These are phyloP conservation scores for Ceriops decandra DNA, from an alignment of 345 rosid species.

Conservation along the genomic window DNA sequence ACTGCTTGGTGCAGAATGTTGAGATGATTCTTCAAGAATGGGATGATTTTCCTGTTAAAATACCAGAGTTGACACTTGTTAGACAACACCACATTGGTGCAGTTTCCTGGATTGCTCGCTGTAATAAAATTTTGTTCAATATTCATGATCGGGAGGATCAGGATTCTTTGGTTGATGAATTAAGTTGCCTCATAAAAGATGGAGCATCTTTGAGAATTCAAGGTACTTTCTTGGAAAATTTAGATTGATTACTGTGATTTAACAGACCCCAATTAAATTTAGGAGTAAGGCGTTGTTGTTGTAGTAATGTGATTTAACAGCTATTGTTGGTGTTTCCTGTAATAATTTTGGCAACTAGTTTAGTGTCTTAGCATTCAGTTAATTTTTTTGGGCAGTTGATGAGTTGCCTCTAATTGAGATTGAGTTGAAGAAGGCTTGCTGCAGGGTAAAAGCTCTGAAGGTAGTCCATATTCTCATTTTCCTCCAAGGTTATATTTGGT, in stretches of 20 bases:
- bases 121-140: slow-evolving; percentile 43
- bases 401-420: slow-evolving; percentile 60
- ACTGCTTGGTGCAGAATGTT: slow-evolving; percentile 45
- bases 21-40: slow-evolving; percentile 58
- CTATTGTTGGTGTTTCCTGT: slow-evolving; percentile 5
- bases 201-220: slow-evolving; percentile 67
- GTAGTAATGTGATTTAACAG: neutral
- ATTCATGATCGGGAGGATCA: slow-evolving; percentile 56
- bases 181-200: slow-evolving; percentile 53
- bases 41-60: slow-evolving; percentile 39
- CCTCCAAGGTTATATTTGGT: neutral
- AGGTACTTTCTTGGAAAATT: slow-evolving; percentile 36
- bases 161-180: slow-evolving; percentile 51
- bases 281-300: too few relatives aligned
- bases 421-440: slow-evolving; percentile 82
- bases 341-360: slow-evolving; percentile 9
- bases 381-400: slow-evolving; percentile 47
- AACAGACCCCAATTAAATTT: too few relatives aligned
- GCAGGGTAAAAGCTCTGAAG: slow-evolving; percentile 70
- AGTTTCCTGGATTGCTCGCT: slow-evolving; percentile 56
- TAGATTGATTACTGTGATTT: slow-evolving; percentile 5
- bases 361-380: slow-evolving; percentile 7
- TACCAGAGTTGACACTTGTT: slow-evolving; percentile 69
- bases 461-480: slow-evolving; percentile 30
- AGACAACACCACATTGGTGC: slow-evolving; percentile 59